Evolutionary conservation across 2,329 filamentous ascomycete species (phyloP).

Genomic region (Aspergillus ruber): DNA sequence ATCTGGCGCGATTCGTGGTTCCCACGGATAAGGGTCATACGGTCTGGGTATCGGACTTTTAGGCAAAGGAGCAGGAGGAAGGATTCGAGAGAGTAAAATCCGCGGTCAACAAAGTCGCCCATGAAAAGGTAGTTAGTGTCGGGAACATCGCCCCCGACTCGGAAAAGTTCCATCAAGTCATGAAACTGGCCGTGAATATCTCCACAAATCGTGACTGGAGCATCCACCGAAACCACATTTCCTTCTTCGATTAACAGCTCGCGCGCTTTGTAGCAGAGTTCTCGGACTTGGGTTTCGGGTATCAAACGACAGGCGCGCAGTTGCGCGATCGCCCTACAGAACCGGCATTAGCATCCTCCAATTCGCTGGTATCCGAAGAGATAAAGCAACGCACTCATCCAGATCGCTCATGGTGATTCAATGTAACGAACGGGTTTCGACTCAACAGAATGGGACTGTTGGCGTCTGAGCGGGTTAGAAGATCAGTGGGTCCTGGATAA

Average conservation of each 20-base stretch:
- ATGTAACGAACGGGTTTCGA: constrained; percentile 1
- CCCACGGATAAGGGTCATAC: constrained; percentile 90
- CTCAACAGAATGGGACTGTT: constrained; percentile 1
- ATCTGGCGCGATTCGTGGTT: constrained; percentile 97
- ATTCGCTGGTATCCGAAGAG: constrained; percentile 1
- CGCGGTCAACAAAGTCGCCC: constrained; percentile 97
- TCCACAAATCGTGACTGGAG: constrained; percentile 93
- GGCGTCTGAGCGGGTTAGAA: constrained; percentile 3
- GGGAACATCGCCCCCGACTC: constrained; percentile 85
- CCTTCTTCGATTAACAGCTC: constrained; percentile 96
- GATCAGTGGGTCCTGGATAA: constrained; percentile 13
- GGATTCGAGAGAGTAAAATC: constrained; percentile 95
- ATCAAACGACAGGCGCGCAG: constrained; percentile 93
- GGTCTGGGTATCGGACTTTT: constrained; percentile 94
- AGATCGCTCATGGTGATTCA: constrained; percentile 73
- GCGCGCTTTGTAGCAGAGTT: constrained; percentile 93
- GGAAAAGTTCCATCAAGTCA: constrained; percentile 92
- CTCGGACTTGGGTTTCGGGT: constrained; percentile 87
- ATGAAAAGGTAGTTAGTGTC: constrained; percentile 97
- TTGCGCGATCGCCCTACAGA: constrained; percentile 78
- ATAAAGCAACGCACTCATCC: constrained; percentile 61
- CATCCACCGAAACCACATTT: constrained; percentile 91
- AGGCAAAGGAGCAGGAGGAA: constrained; percentile 92
- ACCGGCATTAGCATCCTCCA: too few species aligned
- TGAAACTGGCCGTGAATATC: constrained; percentile 97